Base-by-base conservation (phyloP, 2,329 filamentous ascomycete species). In the Didymella lethalis region DNA sequence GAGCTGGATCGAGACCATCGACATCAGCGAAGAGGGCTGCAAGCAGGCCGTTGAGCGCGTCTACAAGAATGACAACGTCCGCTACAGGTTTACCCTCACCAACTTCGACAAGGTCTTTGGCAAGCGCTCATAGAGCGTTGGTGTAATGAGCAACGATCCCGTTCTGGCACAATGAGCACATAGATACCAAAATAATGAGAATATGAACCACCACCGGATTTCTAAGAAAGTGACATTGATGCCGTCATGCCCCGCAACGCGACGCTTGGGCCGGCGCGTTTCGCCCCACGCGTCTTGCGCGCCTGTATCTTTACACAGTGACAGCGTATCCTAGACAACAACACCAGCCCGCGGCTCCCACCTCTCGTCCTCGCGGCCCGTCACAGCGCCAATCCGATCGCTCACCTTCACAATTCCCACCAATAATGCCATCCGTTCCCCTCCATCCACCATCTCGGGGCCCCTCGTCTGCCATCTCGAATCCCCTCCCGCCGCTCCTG, bases 401-500 rank as follows among this genome's bases (percentile, higher is more conserved):
- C 32, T 36, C 32, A 34, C 32, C 23, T 11, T 14, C 23, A 16
- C 41, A 44, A 3, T 12, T 18, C 16, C 16, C n/a, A 18, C 11
- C 18, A 25, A 43, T n/a, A 43, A 77, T 77, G 75, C 75, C 75
- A 8, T 64, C 68, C 23, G 59, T 77, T 12, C 65, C 70, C 12
- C 55, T 77, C 25, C 69, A 73, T 51, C 55, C 61, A n/a, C 32
- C 55, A 14, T 40, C 59, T 10, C 18, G 59, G 44, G 57, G 16
- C 14, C 51, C 32, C n/a, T 48, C 36, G 12, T 12, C 14, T 32
- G 44, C 38, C 57, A 62, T 59, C 46, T 60, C 60, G 34, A 87
- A 85, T 67, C 88, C 91, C 4, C 85, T 98, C 4, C 95, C 95
- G 1, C 77, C 85, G n/a, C 83, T 97, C 62, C 86, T 98, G 16